These are phyloP conservation scores for Allodekkera sacchari DNA, from an alignment of 805 yeast genomes.

Conservation along the genomic window DNA sequence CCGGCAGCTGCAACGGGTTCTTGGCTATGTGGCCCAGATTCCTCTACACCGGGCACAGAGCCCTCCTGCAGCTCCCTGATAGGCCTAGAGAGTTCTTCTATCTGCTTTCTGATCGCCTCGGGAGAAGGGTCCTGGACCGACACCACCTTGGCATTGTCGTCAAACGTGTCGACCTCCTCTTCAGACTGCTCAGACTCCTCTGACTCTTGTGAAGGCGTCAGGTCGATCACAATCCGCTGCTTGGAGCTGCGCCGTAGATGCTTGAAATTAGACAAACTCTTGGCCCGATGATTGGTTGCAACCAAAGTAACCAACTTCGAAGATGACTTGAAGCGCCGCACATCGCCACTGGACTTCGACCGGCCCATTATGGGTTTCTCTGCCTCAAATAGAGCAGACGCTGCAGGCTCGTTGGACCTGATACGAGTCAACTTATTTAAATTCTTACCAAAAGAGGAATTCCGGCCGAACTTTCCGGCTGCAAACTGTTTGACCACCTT, in stretches of 20 bases:
- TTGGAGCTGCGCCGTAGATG: constrained; percentile 16
- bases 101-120: neutral
- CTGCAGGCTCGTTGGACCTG: constrained; percentile 19
- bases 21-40: too few species aligned
- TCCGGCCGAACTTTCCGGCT: constrained; percentile 25
- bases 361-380: constrained; percentile 18
- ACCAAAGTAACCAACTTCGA: constrained; percentile 9
- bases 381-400: constrained; percentile 6
- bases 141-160: constrained; percentile 25
- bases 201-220: constrained; percentile 7
- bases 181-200: constrained; percentile 12
- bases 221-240: constrained; percentile 19
- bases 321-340: constrained; percentile 11
- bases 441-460: constrained; percentile 27
- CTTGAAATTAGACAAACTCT: constrained; percentile 21
- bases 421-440: constrained; percentile 25
- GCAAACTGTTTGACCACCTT: constrained; percentile 25
- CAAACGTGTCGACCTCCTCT: constrained; percentile 35
- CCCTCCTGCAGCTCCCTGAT: neutral
- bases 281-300: constrained; percentile 10
- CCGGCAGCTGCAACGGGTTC: too few species aligned
- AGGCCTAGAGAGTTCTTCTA: neutral
- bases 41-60: neutral
- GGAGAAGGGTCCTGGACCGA: constrained; percentile 8
- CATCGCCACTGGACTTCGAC: constrained; percentile 21